Conservation (phyloP, 352 stramenopile species). For the Phytophthora europaea region DNA sequence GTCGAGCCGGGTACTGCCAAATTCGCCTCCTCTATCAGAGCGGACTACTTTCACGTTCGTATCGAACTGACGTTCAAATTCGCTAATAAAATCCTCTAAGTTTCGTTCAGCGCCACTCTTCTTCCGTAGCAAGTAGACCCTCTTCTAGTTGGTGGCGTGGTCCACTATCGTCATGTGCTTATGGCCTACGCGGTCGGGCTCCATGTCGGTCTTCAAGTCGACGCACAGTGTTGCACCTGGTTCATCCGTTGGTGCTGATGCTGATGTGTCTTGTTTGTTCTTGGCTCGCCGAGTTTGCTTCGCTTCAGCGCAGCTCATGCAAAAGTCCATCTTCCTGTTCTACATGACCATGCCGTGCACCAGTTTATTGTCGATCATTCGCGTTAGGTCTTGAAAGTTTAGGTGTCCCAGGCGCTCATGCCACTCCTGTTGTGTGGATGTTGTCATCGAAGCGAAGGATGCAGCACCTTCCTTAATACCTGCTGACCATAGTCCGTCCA, state of each 20-base stretch:
- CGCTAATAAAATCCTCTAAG: slow-evolving; percentile 3
- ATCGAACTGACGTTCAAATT: slow-evolving; percentile 15
- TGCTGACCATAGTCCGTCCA: background rate
- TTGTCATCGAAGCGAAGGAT: background rate
- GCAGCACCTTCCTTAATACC: background rate
- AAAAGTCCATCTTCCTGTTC: slow-evolving; percentile 17
- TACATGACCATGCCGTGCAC: background rate
- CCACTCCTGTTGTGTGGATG: slow-evolving; percentile 4
- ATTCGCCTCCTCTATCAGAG: slow-evolving; percentile 6
- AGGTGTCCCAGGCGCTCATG: slow-evolving; percentile 10
- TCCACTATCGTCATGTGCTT: slow-evolving; percentile 15
- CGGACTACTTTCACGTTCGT: background rate
- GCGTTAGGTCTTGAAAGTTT: slow-evolving; percentile 15
- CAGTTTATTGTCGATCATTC: slow-evolving; percentile 14
- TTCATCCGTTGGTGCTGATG: slow-evolving; percentile 15
- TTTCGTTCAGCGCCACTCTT: background rate
- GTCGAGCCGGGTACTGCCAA: slow-evolving; percentile 5
- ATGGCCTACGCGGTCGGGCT: slow-evolving; percentile 3
- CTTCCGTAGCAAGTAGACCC: background rate
- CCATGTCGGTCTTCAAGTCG: slow-evolving; percentile 21
- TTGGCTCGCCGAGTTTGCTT: slow-evolving; percentile 18
- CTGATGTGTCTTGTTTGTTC: slow-evolving; percentile 5
- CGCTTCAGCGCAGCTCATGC: slow-evolving; percentile 16
- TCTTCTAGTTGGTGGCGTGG: slow-evolving; percentile 12
- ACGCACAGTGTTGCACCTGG: slow-evolving; percentile 13